Conservation (phyloP, 2,329 filamentous ascomycete species). For the Curvularia lunata region DNA sequence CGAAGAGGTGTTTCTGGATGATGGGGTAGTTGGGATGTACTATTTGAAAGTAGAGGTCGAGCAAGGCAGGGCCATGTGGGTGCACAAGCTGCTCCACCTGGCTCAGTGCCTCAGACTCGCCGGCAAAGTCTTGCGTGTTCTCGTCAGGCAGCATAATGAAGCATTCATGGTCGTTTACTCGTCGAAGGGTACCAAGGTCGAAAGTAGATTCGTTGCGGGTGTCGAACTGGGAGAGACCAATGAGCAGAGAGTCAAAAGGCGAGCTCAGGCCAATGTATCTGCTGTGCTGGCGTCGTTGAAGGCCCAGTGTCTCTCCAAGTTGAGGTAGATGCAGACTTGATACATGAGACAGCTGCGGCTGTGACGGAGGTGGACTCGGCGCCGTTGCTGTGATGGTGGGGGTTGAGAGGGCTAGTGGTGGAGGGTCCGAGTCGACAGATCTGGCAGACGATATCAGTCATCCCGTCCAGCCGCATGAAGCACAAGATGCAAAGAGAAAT, state of each 20-base stretch:
- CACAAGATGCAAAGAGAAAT: constrained; percentile 2
- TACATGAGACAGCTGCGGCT: constrained; percentile 39
- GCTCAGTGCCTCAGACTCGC: constrained; percentile 70
- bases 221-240: constrained; percentile 80
- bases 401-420: constrained; percentile 49
- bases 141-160: constrained; percentile 81
- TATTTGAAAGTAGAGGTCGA: constrained; percentile 81
- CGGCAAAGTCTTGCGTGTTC: constrained; percentile 73
- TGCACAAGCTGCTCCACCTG: constrained; percentile 77
- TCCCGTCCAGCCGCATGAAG: constrained; percentile 11
- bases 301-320: constrained; percentile 64
- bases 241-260: constrained; percentile 82
- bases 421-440: constrained; percentile 49
- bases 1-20: constrained; percentile 79
- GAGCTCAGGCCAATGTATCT: constrained; percentile 85
- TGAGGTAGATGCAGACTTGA: constrained; percentile 42
- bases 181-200: constrained; percentile 67
- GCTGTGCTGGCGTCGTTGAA: constrained; percentile 79
- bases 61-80: constrained; percentile 75
- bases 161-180: constrained; percentile 77
- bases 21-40: constrained; percentile 85
- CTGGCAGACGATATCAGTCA: constrained; percentile 41
- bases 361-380: constrained; percentile 45
- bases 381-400: constrained; percentile 51
- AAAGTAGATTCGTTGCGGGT: constrained; percentile 80